Evolutionary conservation across 768 basidiomycete species (phyloP).

Genomic region (Calocera viscosa): DNA sequence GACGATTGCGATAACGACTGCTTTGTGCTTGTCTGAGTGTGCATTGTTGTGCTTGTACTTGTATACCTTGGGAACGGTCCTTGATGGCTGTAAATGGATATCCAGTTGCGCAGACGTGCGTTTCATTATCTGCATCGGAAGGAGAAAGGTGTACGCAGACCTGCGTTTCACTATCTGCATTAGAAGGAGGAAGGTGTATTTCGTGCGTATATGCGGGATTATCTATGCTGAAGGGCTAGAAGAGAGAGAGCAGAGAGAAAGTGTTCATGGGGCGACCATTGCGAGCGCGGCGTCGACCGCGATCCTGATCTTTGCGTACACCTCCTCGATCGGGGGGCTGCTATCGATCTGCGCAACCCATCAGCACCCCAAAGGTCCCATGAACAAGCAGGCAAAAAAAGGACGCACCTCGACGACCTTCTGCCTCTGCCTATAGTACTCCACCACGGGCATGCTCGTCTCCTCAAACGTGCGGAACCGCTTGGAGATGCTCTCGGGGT

Average conservation of each 20-base stretch:
- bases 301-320: slow-evolving; percentile 46
- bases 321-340: slow-evolving; percentile 53
- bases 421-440: slow-evolving; percentile 51
- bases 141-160: too few species aligned
- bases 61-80: slow-evolving; percentile 1
- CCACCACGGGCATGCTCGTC: slow-evolving; percentile 86
- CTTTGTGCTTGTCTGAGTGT: not conserved
- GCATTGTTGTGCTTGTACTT: not conserved
- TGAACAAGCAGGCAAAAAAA: not conserved
- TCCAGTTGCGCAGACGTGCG: not conserved
- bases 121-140: not conserved
- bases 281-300: slow-evolving; percentile 42
- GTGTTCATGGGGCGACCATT: slow-evolving; percentile 20
- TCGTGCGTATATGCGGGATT: too few species aligned
- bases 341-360: slow-evolving; percentile 46
- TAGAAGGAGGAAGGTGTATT: too few species aligned
- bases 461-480: slow-evolving; percentile 75
- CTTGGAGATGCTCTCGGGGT: slow-evolving; percentile 85
- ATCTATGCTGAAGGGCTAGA: too few species aligned
- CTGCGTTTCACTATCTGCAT: too few species aligned
- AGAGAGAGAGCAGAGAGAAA: too few species aligned
- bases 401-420: slow-evolving; percentile 71
- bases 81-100: not conserved
- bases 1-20: not conserved
- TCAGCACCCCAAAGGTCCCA: not conserved